Conservation (phyloP, 805 yeast species). For the Helenozyma rhizophorensis region DNA sequence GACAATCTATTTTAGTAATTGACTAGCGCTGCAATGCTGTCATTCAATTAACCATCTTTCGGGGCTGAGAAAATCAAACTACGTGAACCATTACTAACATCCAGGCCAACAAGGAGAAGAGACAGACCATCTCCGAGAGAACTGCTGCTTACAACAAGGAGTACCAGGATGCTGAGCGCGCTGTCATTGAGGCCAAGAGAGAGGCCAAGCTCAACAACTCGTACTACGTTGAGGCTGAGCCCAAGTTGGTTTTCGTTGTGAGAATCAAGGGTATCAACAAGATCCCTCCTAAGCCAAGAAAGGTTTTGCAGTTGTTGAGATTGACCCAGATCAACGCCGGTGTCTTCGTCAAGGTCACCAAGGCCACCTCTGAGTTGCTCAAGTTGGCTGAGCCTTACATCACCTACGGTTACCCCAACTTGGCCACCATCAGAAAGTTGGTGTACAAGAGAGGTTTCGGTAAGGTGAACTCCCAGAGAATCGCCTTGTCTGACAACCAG, state of each 20-base stretch:
- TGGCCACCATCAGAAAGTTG: constrained; percentile 87
- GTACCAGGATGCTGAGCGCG: constrained; percentile 89
- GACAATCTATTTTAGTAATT: constrained; percentile 44
- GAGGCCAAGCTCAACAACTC: constrained; percentile 92
- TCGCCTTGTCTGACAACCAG: constrained; percentile 81
- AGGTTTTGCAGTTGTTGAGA: constrained; percentile 92
- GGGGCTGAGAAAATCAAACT: constrained; percentile 55
- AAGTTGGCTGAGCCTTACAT: constrained; percentile 94
- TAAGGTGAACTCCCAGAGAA: constrained; percentile 94
- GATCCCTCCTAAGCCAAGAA: constrained; percentile 99
- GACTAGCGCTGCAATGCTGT: constrained; percentile 75
- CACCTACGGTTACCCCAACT: constrained; percentile 96
- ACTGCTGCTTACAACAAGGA: constrained; percentile 95
- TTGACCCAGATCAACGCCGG: constrained; percentile 92
- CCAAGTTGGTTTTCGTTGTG: constrained; percentile 89
- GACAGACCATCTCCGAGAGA: constrained; percentile 82
- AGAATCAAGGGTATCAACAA: constrained; percentile 99
- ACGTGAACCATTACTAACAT: constrained; percentile 7
- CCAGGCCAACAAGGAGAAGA: constrained; percentile 42
- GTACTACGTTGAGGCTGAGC: constrained; percentile 93
- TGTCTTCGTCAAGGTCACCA: constrained; percentile 91
- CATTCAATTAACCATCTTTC: constrained; percentile 80
- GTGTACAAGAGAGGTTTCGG: constrained; percentile 98
- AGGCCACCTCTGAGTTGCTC: constrained; percentile 90
- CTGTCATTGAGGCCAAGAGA: constrained; percentile 81